Evolutionary conservation across 768 basidiomycete genomes (phyloP), one percentile per base, ranked within the genome.

Genomic region (Phaeolepiota aurea): DNA sequence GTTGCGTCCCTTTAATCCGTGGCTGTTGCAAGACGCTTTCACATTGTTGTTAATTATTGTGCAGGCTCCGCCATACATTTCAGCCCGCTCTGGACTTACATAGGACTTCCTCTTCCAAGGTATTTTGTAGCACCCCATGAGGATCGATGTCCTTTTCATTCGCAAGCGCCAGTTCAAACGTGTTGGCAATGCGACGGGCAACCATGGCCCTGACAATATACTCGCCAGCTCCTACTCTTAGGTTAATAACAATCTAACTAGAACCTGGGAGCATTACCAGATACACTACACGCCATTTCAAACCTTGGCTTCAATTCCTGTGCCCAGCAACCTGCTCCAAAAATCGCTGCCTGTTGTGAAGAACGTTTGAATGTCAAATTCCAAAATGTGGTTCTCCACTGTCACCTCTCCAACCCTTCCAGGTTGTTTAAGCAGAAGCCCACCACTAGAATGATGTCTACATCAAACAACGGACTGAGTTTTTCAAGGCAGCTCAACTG

Each of bases 241-340:
- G 7, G 25, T 28, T 28, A 28, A 7, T 28, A 7, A n/a, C n/a
- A n/a, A n/a, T n/a, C n/a, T n/a, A n/a, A n/a, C n/a, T n/a, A n/a
- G n/a, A n/a, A n/a, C n/a, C n/a, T n/a, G n/a, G n/a, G n/a, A 33
- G 15, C 43, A 35, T 19, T 51, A 74, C 79, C 82, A 42, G 83
- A 85, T 19, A 87, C 68, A 44, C 86, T 87, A 47, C 82, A 87
- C 15, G 82, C 79, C 45, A 80, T 63, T 16, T 71, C 66, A 11
- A 51, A 15, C 40, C 42, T 35, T 40, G 37, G 18, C 40, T 35
- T 15, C 37, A 23, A 35, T 34, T 50, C 44, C 37, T 57, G 57
- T 42, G 82, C 82, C 83, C 83, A 88, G 44, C 86, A 87, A 25
- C 86, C 85, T 9, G 85, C 76, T 13, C 85, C 85, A 47, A 71